These are phyloP conservation scores for Rickenella mellea DNA, from an alignment of 768 basidiomycete species.

Conservation along the genomic window DNA sequence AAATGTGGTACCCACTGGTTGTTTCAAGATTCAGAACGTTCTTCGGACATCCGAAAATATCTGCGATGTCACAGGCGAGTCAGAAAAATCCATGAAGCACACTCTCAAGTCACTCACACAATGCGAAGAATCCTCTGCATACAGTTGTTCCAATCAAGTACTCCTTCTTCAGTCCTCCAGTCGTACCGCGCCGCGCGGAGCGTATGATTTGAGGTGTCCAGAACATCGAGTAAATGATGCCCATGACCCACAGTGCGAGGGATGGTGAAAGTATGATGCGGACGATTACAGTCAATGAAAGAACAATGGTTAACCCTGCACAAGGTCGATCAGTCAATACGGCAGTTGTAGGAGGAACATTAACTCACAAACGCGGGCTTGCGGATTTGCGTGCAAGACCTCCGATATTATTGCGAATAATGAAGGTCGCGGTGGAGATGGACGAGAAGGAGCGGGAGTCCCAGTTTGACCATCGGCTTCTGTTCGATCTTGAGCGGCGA, in stretches of 20 bases:
- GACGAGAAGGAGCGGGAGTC: neutral
- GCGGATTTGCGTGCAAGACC: constrained; percentile 58
- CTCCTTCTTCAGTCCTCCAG: constrained; percentile 54
- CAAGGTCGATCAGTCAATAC: neutral
- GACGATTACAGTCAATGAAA: constrained; percentile 65
- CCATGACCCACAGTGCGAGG: constrained; percentile 57
- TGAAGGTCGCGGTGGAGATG: constrained; percentile 10
- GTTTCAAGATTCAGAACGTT: constrained; percentile 81
- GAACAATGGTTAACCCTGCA: constrained; percentile 56
- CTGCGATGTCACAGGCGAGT: constrained; percentile 27
- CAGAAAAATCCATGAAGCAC: neutral
- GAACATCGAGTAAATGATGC: constrained; percentile 62
- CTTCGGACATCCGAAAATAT: constrained; percentile 73
- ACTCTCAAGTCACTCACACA: constrained; percentile 47
- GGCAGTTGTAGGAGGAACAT: neutral
- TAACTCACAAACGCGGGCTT: constrained; percentile 58
- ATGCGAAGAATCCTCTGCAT: constrained; percentile 56
- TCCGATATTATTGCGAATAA: constrained; percentile 44
- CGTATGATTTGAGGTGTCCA: constrained; percentile 84
- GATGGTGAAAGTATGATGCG: constrained; percentile 63
- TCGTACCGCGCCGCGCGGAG: constrained; percentile 59
- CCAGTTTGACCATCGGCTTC: neutral
- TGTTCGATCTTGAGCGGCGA: constrained; percentile 6
- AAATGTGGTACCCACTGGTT: constrained; percentile 38
- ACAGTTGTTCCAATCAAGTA: constrained; percentile 74